Percentiles rank a stretch among this genome's conserved stretches.
Evolutionary conservation across 257 asterid genomes (phyloP).

Genomic region (Solanum chmielewskii): DNA sequence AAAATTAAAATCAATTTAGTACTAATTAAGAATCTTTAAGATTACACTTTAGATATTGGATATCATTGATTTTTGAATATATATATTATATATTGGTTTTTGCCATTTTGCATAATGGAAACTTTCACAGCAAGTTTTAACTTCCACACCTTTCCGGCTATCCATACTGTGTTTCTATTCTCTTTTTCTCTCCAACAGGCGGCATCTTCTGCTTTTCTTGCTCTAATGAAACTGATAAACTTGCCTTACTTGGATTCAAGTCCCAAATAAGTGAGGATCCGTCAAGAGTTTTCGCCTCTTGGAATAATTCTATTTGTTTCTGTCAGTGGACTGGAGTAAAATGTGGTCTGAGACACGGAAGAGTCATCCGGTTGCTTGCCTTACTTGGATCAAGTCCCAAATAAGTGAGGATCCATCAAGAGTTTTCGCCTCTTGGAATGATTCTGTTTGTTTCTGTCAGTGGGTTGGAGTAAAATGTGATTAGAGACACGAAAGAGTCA

Average conservation of each 20-base stretch:
- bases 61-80: too few species aligned
- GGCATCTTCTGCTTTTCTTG: slow-evolving; percentile 5
- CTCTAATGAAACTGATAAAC: slow-evolving; percentile 19
- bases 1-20: too few species aligned
- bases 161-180: background rate
- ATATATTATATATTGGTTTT: background rate
- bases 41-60: too few species aligned
- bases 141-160: background rate
- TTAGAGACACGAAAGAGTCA: slow-evolving; percentile 8
- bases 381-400: too few species aligned
- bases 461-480: slow-evolving; percentile 34
- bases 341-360: slow-evolving; percentile 1
- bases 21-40: too few species aligned
- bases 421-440: slow-evolving; percentile 17
- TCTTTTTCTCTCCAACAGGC: slow-evolving; percentile 6
- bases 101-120: slow-evolving; percentile 7
- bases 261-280: slow-evolving; percentile 33
- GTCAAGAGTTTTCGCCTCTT: slow-evolving; percentile 12
- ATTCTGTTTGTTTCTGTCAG: slow-evolving; percentile 17
- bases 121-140: background rate
- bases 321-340: slow-evolving; percentile 41
- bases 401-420: too few species aligned
- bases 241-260: slow-evolving; percentile 38
- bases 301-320: slow-evolving; percentile 23
- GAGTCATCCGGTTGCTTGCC: too few species aligned